Conservation (phyloP, 2,329 filamentous ascomycete genomes). For the Corinectria fuckeliana region DNA sequence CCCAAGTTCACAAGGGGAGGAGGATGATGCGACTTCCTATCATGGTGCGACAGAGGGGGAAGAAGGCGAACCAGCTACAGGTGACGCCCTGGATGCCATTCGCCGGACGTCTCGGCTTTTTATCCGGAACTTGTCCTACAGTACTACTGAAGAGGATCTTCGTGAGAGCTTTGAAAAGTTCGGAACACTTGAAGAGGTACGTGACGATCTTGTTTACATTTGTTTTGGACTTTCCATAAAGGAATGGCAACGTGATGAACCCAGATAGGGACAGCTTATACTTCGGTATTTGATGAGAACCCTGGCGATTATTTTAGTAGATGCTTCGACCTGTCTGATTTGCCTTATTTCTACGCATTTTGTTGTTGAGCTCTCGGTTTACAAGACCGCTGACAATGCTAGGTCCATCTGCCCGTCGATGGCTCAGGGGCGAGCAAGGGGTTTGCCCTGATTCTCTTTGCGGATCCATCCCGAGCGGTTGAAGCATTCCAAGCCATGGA, state of each 20-base stretch:
- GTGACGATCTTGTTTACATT: conserved; percentile 43
- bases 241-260: conserved; percentile 79
- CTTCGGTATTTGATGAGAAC: conserved; percentile 86
- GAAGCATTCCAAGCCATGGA: conserved; percentile 82
- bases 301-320: conserved; percentile 99
- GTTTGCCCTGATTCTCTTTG: conserved; percentile 85
- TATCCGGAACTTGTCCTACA: conserved; percentile 86
- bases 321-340: conserved; percentile 90
- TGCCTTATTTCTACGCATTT: conserved; percentile 38
- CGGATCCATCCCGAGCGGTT: conserved; percentile 73
- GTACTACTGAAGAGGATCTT: conserved; percentile 78
- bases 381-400: conserved; percentile 40
- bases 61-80: conserved; percentile 37
- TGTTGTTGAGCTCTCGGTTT: conserved; percentile 23
- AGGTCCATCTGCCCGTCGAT: conserved; percentile 88
- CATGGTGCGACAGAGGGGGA: conserved; percentile 37
- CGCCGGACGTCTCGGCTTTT: conserved; percentile 80
- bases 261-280: conserved; percentile 99
- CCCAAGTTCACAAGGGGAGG: conserved; percentile 19
- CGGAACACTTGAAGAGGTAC: conserved; percentile 87
- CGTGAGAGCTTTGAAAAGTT: conserved; percentile 73
- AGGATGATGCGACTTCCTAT: conserved; percentile 29
- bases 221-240: conserved; percentile 18
- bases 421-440: conserved; percentile 81
- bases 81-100: conserved; percentile 53